Evolutionary conservation across 495 filamentous ascomycete species (phyloP).

Genomic region (Bombardia bombarda): DNA sequence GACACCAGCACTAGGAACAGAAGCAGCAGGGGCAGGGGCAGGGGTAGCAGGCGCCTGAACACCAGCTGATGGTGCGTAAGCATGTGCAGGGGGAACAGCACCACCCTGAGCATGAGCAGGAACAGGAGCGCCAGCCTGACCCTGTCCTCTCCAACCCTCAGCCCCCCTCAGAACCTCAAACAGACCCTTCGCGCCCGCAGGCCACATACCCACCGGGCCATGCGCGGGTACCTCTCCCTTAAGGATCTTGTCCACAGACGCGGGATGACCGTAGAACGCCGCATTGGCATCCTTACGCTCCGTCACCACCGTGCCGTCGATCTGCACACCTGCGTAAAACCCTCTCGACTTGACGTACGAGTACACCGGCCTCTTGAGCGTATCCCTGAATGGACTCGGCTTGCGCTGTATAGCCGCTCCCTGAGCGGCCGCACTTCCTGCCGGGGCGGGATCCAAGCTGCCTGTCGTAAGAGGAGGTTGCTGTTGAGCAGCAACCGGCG

Average conservation of each 20-base stretch:
- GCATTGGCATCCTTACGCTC: conserved; percentile 78
- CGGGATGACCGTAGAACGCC: conserved; percentile 58
- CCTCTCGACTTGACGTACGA: conserved; percentile 78
- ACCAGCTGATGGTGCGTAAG: too few relatives aligned
- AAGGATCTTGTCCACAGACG: conserved; percentile 59
- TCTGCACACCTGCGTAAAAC: conserved; percentile 67
- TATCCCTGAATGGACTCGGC: conserved; percentile 20
- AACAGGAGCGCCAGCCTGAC: neutral
- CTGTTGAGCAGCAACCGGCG: neutral
- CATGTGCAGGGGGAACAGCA: too few relatives aligned
- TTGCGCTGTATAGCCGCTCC: conserved; percentile 7
- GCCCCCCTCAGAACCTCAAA: conserved; percentile 21
- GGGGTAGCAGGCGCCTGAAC: conserved; percentile 1
- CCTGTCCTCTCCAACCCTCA: conserved; percentile 15
- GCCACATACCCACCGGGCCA: conserved; percentile 17
- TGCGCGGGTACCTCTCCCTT: conserved; percentile 47
- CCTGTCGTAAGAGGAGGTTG: too few relatives aligned
- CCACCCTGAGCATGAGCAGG: too few relatives aligned
- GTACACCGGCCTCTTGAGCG: conserved; percentile 51
- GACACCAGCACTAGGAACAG: neutral
- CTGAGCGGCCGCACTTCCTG: too few relatives aligned
- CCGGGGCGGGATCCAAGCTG: too few relatives aligned
- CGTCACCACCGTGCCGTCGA: conserved; percentile 72
- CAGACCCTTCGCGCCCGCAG: conserved; percentile 12
- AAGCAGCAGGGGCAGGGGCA: neutral